Base-by-base conservation (phyloP, 2,329 filamentous ascomycete species). In the Huntiella savannae region DNA sequence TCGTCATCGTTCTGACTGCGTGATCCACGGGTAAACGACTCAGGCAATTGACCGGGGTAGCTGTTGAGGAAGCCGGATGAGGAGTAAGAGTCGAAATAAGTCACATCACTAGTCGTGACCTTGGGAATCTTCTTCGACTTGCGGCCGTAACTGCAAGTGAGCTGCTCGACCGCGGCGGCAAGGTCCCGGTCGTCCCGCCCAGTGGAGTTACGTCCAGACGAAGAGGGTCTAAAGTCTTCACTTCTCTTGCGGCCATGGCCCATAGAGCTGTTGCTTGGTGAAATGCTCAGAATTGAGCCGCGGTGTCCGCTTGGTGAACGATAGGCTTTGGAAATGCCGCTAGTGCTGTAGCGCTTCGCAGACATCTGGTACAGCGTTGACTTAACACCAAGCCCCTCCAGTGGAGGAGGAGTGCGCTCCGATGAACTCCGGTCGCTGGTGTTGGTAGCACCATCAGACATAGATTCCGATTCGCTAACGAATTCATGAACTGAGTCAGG, bases 91-190 rank as follows among this genome's bases (percentile, higher is more conserved):
- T 76, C 77, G 46, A 86, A 66, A 59, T 84, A 93, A 54, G 82
- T 81, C 4, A 85, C 77, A 55, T 92, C 82, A 3, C 73, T 66
- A 28, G 22, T 19, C 4, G 76, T 71, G 50, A 86, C 65, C 43
- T 71, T 70, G 2, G 47, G 49, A 2, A 28, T 8, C 2, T 46
- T 37, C 32, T 46, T 48, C 47, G 75, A 68, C 50, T 82, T 77
- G 54, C 69, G 73, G 59, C 86, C 95, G 53, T 79, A 91, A 61
- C 85, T 93, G 69, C 85, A 92, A 62, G 82, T 88, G 52, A 94
- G 75, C 53, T 94, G 69, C 54, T 91, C 84, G 43, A 95, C 84
- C 3, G 88, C 87, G 11, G 87, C 87, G 15, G 86, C 88, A 49
- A 96, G 70, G 53, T 92, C 84, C 40, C 77, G 80, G 57, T 93